Evolutionary conservation across 208 protist genomes (phyloP), one percentile per base, ranked within the genome.

Genomic region (Leishmania amazonensis): DNA sequence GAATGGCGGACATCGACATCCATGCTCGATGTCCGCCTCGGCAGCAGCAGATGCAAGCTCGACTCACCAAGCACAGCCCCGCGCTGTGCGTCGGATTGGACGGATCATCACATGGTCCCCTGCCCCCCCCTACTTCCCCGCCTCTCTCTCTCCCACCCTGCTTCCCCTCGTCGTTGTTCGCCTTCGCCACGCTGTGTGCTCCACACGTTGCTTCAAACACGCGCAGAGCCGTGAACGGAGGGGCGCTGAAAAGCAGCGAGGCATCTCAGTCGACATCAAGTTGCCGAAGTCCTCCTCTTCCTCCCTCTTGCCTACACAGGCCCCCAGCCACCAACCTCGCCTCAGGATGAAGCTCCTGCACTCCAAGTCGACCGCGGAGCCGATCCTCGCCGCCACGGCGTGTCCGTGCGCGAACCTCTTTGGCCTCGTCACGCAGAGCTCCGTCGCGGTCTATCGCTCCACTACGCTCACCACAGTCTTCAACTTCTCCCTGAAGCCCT

Each of bases 371-470:
- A 81, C 86, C 0, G 75, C 89, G 28, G 92, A 95, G 81, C 88
- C 87, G 15, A 93, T 97, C 65, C 72, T 96, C 47, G 86, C 94
- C 13, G 88, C 92, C 31, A 93, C 90, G 8, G 88, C 94, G 42
- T 97, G 94, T 78, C 92, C 85, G 17, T 92, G 86, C 67, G 93
- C 94, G 81, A 94, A 97, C 67, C 80, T 97, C 1, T 87, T 97
- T 35, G 92, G 90, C 51, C 81, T 97, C 79, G 91, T 95, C 51
- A 96, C 94, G 31, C 67, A 62, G 21, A 88, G 81, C 38, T 64
- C 85, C 21, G 78, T 94, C 35, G 83, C 87, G 24, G 86, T 97
- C 38, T 97, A 94, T 78, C 94, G 94, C 80, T 92, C 92, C 54
- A 95, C 94, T 38, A 95, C 91, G 9, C 85, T 96, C 42, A 95